Evolutionary conservation across 2,329 filamentous ascomycete species (phyloP).

Genomic region (Monilinia aucupariae): DNA sequence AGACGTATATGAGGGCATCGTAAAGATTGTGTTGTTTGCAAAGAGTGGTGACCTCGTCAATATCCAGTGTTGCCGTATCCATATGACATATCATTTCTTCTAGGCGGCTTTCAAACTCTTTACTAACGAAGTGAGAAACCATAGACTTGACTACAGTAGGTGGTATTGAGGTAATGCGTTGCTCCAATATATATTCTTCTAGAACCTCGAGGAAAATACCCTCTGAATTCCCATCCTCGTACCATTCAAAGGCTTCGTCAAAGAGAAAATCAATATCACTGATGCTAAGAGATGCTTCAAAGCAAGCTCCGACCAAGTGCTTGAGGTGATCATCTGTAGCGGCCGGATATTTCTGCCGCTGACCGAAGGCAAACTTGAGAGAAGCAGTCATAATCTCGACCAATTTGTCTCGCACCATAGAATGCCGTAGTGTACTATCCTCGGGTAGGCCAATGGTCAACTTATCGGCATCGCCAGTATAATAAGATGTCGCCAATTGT

Average conservation of each 20-base stretch:
- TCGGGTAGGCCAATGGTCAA: slow-evolving; percentile 90
- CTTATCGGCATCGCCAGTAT: slow-evolving; percentile 85
- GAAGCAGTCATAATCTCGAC: slow-evolving; percentile 92
- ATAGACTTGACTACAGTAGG: slow-evolving; percentile 81
- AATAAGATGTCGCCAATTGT: slow-evolving; percentile 84
- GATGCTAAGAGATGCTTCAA: slow-evolving; percentile 75
- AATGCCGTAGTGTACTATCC: slow-evolving; percentile 67
- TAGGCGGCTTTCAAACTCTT: slow-evolving; percentile 68
- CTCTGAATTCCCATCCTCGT: slow-evolving; percentile 68
- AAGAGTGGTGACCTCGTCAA: slow-evolving; percentile 84
- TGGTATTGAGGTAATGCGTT: slow-evolving; percentile 67
- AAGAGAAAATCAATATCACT: slow-evolving; percentile 79
- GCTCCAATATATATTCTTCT: slow-evolving; percentile 81
- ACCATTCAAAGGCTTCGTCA: slow-evolving; percentile 84
- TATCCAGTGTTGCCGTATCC: slow-evolving; percentile 83
- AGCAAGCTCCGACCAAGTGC: slow-evolving; percentile 77
- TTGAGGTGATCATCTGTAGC: slow-evolving; percentile 51
- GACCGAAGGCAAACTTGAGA: slow-evolving; percentile 78
- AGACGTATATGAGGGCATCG: slow-evolving; percentile 93
- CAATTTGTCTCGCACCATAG: slow-evolving; percentile 80
- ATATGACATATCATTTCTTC: slow-evolving; percentile 95
- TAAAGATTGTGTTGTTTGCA: slow-evolving; percentile 92
- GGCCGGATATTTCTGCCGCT: slow-evolving; percentile 48
- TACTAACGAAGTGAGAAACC: slow-evolving; percentile 72
- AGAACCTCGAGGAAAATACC: slow-evolving; percentile 81